Evolutionary conservation across 805 yeast genomes (phyloP).

Genomic region (Saturnispora ahearnii): DNA sequence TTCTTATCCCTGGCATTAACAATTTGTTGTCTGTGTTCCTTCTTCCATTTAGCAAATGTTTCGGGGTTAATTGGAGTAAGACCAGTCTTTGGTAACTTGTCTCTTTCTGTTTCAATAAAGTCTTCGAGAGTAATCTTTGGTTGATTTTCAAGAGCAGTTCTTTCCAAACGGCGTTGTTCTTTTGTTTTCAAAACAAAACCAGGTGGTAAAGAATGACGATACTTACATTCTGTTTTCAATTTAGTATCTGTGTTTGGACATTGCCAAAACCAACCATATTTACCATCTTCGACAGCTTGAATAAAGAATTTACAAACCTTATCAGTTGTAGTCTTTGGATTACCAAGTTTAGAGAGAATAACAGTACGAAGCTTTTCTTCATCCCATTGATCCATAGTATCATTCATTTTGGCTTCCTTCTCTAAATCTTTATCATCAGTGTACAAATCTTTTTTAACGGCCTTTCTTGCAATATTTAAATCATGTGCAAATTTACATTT

Average conservation of each 20-base stretch:
- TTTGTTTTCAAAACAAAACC: slow-evolving; percentile 96
- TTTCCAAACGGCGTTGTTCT: slow-evolving; percentile 87
- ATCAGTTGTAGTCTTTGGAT: slow-evolving; percentile 88
- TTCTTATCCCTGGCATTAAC: slow-evolving; percentile 26
- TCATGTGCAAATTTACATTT: slow-evolving; percentile 93
- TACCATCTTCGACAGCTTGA: slow-evolving; percentile 94
- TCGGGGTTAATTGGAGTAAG: slow-evolving; percentile 84
- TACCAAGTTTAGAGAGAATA: slow-evolving; percentile 86
- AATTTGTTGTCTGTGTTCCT: slow-evolving; percentile 52
- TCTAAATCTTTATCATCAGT: slow-evolving; percentile 66
- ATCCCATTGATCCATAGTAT: slow-evolving; percentile 96
- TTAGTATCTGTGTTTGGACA: slow-evolving; percentile 88
- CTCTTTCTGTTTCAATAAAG: slow-evolving; percentile 89
- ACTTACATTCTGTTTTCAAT: slow-evolving; percentile 57
- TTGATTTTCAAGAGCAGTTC: slow-evolving; percentile 69
- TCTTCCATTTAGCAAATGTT: slow-evolving; percentile 77
- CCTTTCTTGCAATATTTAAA: slow-evolving; percentile 73
- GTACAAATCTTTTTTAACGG: slow-evolving; percentile 84
- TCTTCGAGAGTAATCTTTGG: slow-evolving; percentile 94
- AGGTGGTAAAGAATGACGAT: slow-evolving; percentile 90
- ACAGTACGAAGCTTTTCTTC: slow-evolving; percentile 88
- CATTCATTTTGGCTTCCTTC: slow-evolving; percentile 48
- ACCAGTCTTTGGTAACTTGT: slow-evolving; percentile 60
- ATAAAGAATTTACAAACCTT: slow-evolving; percentile 89
- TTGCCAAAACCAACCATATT: slow-evolving; percentile 98